Evolutionary conservation across 108 stramenopile species (phyloP).

Genomic region (Phaeodactylum tricornutum): DNA sequence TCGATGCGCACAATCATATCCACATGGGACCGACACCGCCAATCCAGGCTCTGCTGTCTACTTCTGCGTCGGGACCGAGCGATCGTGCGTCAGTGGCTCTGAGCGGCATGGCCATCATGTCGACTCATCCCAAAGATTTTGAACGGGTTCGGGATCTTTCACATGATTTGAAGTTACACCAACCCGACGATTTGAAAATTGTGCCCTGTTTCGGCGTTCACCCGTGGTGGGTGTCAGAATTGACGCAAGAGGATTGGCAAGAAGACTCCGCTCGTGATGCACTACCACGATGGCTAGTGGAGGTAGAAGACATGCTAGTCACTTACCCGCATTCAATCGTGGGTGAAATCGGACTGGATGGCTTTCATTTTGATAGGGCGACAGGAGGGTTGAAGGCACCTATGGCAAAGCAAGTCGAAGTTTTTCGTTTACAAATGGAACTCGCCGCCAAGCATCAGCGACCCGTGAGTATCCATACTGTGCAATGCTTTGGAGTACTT

Average conservation of each 20-base stretch:
- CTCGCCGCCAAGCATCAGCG: constrained; percentile 48
- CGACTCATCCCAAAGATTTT: constrained; percentile 81
- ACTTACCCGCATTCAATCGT: constrained; percentile 46
- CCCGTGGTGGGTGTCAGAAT: constrained; percentile 79
- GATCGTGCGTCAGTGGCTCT: constrained; percentile 7
- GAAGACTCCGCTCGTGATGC: background rate
- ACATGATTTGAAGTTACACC: constrained; percentile 2
- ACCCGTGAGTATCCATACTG: constrained; percentile 76
- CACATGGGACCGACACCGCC: constrained; percentile 52
- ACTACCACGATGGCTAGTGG: constrained; percentile 31
- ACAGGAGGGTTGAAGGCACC: constrained; percentile 40
- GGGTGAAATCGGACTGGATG: constrained; percentile 83
- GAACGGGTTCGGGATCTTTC: constrained; percentile 17
- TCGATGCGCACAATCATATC: constrained; percentile 80
- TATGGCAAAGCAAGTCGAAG: constrained; percentile 48
- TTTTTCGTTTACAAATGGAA: constrained; percentile 53
- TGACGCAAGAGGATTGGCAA: constrained; percentile 22
- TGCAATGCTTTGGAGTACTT: constrained; percentile 59
- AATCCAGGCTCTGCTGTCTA: constrained; percentile 6
- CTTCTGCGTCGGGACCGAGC: background rate
- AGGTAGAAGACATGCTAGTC: constrained; percentile 27
- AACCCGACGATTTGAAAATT: constrained; percentile 3
- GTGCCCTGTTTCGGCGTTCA: constrained; percentile 78
- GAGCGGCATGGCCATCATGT: constrained; percentile 73
- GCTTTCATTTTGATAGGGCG: constrained; percentile 51